Evolutionary conservation across 331 rosid genomes (phyloP), one percentile per base, ranked within the genome.

Genomic region (Malus hybrid): DNA sequence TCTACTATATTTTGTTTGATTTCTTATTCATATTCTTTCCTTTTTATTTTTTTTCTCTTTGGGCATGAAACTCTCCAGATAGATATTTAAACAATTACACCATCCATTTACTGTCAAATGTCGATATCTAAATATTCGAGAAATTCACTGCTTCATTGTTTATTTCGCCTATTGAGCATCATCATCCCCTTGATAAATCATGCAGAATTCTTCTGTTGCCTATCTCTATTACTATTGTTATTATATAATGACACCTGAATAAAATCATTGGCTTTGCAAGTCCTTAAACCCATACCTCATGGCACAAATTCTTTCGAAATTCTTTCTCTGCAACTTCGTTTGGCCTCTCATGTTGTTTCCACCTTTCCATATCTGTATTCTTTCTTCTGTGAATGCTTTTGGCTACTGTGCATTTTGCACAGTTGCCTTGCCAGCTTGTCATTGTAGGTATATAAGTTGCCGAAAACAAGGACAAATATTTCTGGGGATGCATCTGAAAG

Each of bases 401-500:
- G 93, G 89, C 91, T 76, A 76, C 90, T 80, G 87, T 85, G 92
- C 83, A 83, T 81, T 83, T 80, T 80, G 85, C 89, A 85, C 88
- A 90, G 88, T 86, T 84, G 86, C 88, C 89, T 77, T 83, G 85
- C 87, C 85, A 90, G 96, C 88, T 86, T 90, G 72, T 83, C 82
- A 79, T 81, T 84, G 34, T 88, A 88, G 89, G 83, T 86, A 74
- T 80, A 79, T 76, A 88, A 85, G 86, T 88, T 90, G 93, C 81
- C 86, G 13, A 90, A 83, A 80, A 78, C 88, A 79, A 83, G 79
- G 62, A 74, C 64, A 55, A 69, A 33, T 73, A 84, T 84, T 80
- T 77, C 76, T 22, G 84, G 79, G 71, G 76, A 84, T 29, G 73
- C 76, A 55, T 83, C 69, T 71, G 89, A 85, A 72, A 87, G 83